phyloP scores from a whole-genome alignment of 2,329 filamentous ascomycete genomes.

The Scedosporium minutisporum region DNA sequence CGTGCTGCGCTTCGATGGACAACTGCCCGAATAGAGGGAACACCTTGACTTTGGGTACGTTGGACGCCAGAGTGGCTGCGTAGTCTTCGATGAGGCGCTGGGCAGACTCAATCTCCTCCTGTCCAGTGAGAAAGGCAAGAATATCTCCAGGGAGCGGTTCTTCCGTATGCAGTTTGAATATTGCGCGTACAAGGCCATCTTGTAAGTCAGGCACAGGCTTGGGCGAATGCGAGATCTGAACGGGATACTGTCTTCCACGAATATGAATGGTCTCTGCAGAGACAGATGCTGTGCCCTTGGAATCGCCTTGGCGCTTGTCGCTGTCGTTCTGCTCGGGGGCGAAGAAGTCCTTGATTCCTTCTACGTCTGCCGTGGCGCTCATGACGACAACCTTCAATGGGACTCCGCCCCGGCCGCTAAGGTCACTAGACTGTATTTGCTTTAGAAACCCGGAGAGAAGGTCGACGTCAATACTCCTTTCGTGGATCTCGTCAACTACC shows the following conservation, averaged over 20 bases:
- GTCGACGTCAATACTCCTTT: slow-evolving; percentile 90
- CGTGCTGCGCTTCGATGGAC: slow-evolving; percentile 75
- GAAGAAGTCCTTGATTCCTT: slow-evolving; percentile 73
- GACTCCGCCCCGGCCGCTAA: slow-evolving; percentile 56
- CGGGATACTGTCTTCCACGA: slow-evolving; percentile 78
- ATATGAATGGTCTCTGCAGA: too few relatives aligned
- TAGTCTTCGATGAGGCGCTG: slow-evolving; percentile 77
- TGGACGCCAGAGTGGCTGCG: slow-evolving; percentile 58
- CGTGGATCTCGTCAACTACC: slow-evolving; percentile 93
- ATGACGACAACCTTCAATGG: slow-evolving; percentile 87
- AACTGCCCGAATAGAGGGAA: slow-evolving; percentile 85
- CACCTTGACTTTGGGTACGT: slow-evolving; percentile 62
- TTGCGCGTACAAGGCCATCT: slow-evolving; percentile 68
- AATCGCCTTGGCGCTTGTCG: too few relatives aligned
- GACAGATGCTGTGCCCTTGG: too few relatives aligned
- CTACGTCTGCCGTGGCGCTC: slow-evolving; percentile 91
- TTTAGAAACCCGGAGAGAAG: slow-evolving; percentile 81
- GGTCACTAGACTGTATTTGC: slow-evolving; percentile 56
- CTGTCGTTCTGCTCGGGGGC: too few relatives aligned
- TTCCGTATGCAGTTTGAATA: slow-evolving; percentile 78
- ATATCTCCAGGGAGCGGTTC: slow-evolving; percentile 92
- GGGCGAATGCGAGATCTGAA: slow-evolving; percentile 65
- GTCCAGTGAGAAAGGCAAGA: slow-evolving; percentile 82
- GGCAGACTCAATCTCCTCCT: slow-evolving; percentile 81
- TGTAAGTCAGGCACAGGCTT: slow-evolving; percentile 72